Evolutionary conservation across 345 rosid genomes (phyloP).

Genomic region (Eucalyptus tenuipes): DNA sequence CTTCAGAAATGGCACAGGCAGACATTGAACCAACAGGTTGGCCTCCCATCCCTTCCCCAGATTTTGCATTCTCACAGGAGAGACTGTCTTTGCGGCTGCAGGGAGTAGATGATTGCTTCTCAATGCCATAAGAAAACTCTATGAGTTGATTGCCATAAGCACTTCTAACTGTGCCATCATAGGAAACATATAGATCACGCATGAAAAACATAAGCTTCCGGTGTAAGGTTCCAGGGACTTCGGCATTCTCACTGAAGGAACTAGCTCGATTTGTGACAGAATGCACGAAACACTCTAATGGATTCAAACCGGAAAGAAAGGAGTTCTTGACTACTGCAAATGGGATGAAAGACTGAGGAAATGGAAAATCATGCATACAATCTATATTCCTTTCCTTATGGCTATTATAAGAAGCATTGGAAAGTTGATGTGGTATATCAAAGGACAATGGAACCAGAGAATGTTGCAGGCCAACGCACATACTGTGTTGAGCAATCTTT

Average conservation of each 20-base stretch:
- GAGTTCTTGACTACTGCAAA: conserved; percentile 64
- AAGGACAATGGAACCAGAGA: conserved; percentile 74
- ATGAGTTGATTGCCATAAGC: conserved; percentile 70
- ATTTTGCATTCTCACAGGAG: background rate
- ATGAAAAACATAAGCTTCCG: conserved; percentile 80
- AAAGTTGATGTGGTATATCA: conserved; percentile 59
- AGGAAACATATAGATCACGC: conserved; percentile 64
- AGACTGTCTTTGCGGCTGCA: background rate
- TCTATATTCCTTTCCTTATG: conserved; percentile 5
- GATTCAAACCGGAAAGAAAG: conserved; percentile 70
- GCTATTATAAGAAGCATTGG: conserved; percentile 60
- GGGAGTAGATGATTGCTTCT: background rate
- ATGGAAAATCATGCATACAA: conserved; percentile 5
- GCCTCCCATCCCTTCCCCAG: conserved; percentile 31
- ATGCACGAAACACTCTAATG: conserved; percentile 73
- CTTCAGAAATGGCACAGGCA: conserved; percentile 86
- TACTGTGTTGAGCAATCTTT: conserved; percentile 77
- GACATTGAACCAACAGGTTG: conserved; percentile 72
- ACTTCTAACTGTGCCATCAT: conserved; percentile 85
- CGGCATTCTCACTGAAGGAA: conserved; percentile 90
- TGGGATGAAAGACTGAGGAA: conserved; percentile 54
- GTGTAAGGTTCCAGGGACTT: conserved; percentile 84
- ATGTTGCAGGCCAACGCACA: conserved; percentile 84
- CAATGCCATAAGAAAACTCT: conserved; percentile 51
- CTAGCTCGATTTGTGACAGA: conserved; percentile 74